These are phyloP conservation scores for Auriscalpium vulgare DNA, from an alignment of 768 basidiomycete species.

Conservation along the genomic window DNA sequence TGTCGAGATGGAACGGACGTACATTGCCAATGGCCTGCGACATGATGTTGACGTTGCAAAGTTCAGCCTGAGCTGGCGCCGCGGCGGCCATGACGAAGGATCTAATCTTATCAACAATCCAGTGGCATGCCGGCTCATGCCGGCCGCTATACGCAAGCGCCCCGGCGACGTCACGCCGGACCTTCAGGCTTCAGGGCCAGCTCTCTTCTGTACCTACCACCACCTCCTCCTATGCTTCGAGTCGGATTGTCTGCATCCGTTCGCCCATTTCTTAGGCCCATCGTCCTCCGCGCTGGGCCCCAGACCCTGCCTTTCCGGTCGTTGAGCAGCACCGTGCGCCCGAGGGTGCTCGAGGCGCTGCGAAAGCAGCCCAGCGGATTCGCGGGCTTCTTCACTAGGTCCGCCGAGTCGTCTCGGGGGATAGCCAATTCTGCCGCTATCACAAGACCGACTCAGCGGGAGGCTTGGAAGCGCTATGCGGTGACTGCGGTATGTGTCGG, in stretches of 20 bases:
- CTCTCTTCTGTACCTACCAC: background rate
- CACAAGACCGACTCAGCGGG: conserved; percentile 27
- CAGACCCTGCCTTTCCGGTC: conserved; percentile 18
- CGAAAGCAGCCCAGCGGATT: conserved; percentile 21
- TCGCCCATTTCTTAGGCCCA: conserved; percentile 17
- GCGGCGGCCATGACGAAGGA: background rate
- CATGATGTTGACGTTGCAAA: conserved; percentile 32
- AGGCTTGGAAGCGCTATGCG: conserved; percentile 42
- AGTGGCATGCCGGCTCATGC: background rate
- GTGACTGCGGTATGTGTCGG: conserved; percentile 40
- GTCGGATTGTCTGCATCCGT: conserved; percentile 15
- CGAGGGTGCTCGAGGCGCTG: conserved; percentile 23
- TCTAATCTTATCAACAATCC: background rate
- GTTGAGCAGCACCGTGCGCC: conserved; percentile 24
- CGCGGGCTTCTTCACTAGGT: conserved; percentile 18
- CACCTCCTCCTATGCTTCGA: conserved; percentile 20
- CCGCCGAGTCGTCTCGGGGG: conserved; percentile 29
- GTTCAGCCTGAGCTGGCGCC: no score
- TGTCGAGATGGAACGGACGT: conserved; percentile 19
- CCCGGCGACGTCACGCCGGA: background rate
- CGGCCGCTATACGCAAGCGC: background rate
- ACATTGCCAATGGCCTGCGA: conserved; percentile 81
- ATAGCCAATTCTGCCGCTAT: conserved; percentile 41
- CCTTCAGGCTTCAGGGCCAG: background rate
- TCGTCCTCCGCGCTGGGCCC: conserved; percentile 16